A percentile compares a stretch with the other conserved stretches of the same genome.
Evolutionary conservation across 257 asterid genomes (phyloP).

Genomic region (Euphrasia confusa): DNA sequence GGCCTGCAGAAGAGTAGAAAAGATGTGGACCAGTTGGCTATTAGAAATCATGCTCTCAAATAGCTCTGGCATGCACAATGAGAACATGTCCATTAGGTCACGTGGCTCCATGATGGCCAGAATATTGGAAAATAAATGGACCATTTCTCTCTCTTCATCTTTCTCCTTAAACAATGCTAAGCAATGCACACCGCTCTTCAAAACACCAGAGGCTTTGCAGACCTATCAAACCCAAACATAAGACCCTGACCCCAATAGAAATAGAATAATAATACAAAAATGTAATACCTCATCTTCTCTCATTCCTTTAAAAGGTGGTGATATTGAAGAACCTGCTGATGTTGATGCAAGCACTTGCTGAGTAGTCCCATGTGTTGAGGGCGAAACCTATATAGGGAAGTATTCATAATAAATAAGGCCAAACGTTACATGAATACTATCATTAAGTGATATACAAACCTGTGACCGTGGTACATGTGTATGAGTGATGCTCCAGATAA

Average conservation of each 20-base stretch:
- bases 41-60: slow-evolving; percentile 98
- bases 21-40: slow-evolving; percentile 84
- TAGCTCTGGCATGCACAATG: slow-evolving; percentile 97
- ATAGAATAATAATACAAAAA: slow-evolving; percentile 19
- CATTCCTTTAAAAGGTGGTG: slow-evolving; percentile 91
- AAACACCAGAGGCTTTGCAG: slow-evolving; percentile 96
- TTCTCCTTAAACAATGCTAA: slow-evolving; percentile 93
- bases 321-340: slow-evolving; percentile 57
- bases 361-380: slow-evolving; percentile 83
- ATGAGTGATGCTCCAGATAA: slow-evolving; percentile 97
- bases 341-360: slow-evolving; percentile 71
- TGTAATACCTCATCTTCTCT: slow-evolving; percentile 89
- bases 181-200: slow-evolving; percentile 97
- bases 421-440: slow-evolving; percentile 19
- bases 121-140: slow-evolving; percentile 83
- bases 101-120: slow-evolving; percentile 98
- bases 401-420: slow-evolving; percentile 24
- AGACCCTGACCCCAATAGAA: slow-evolving; percentile 24
- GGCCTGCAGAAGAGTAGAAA: slow-evolving; percentile 89
- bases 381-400: slow-evolving; percentile 60
- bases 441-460: slow-evolving; percentile 40
- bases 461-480: slow-evolving; percentile 95
- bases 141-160: slow-evolving; percentile 98
- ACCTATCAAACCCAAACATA: slow-evolving; percentile 53
- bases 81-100: slow-evolving; percentile 97